Base-by-base conservation (phyloP, 371 early-diverging fungal species). In the Rhizopus microsporus region DNA sequence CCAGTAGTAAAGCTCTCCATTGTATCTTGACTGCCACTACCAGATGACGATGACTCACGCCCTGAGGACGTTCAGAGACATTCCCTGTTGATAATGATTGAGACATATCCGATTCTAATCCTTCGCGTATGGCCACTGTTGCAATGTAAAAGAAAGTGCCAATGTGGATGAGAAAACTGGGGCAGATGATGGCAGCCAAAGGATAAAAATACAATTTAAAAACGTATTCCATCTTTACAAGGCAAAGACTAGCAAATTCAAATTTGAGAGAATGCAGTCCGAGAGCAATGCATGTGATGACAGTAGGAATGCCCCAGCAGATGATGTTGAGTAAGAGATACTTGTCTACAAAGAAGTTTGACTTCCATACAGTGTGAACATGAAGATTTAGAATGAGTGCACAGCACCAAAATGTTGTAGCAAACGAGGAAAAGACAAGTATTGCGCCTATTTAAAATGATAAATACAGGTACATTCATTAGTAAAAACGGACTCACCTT, bases 361-460 rank as follows among this genome's bases (percentile, higher is more conserved):
- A 83, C 60, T 83, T 78, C 86, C 86, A 86, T 32, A 88, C 89
- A 8, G 87, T 86, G 60, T 84, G 84, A 9, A 84, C 44, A 59
- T 88, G 89, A 16, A 88, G 51, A 51, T 86, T 86, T 38, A 83
- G 23, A 65, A 86, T 86, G 63, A 88, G 63, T 32, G 82, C 84
- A 16, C 79, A 68, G 39, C 81, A 79, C 89, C 89, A 88, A 15
- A 83, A 56, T 16, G 74, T 71, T 9, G 83, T 80, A 2, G 80
- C 80, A 23, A 86, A 63, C 7, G 85, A 83, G 9, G 81, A 70
- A 62, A 83, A 83, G 57, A 86, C 72, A 31, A 87, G 56, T 23
- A 83, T 74, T 1, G 74, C 86, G 7, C 81, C 75, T 72, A 44
- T 15, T 40, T 16, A 51, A 5, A 42, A 33, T 8, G n/a, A 15